phyloP scores from a whole-genome alignment of 352 stramenopile genomes.

The Pelagophyceae sp. region DNA sequence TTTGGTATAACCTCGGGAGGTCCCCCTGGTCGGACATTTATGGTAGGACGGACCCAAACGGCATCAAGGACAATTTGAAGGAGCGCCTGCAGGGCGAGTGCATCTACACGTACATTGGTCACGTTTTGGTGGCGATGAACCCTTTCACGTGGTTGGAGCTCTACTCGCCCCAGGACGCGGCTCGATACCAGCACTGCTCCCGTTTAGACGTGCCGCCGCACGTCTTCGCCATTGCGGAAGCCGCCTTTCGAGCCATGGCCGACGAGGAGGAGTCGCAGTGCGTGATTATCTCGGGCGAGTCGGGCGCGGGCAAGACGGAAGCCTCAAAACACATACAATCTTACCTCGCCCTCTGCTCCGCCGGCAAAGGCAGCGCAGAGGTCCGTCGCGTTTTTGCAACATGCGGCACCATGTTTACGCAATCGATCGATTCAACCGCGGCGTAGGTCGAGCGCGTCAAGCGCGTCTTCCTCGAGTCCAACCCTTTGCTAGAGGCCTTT shows the following conservation, averaged over 20 bases:
- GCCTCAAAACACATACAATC: conserved; percentile 49
- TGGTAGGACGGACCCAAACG: no score
- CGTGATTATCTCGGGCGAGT: conserved; percentile 70
- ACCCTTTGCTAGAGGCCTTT: conserved; percentile 83
- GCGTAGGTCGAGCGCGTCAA: conserved; percentile 5
- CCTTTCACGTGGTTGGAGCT: conserved; percentile 64
- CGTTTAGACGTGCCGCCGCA: conserved; percentile 43
- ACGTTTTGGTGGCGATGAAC: conserved; percentile 75
- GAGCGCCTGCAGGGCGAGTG: not conserved
- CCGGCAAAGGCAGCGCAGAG: not conserved
- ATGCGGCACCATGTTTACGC: no score
- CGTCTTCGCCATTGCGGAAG: conserved; percentile 68
- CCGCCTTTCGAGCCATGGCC: conserved; percentile 35
- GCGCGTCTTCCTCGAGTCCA: conserved; percentile 64
- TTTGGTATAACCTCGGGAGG: no score
- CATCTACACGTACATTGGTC: conserved; percentile 57
- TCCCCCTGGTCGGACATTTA: no score
- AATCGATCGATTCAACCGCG: no score
- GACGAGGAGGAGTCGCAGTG: conserved; percentile 42
- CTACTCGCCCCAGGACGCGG: conserved; percentile 19
- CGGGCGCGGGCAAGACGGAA: conserved; percentile 71
- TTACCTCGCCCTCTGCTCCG: conserved; percentile 28
- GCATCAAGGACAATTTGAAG: conserved; percentile 16
- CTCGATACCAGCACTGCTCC: conserved; percentile 19
- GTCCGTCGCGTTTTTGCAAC: no score